Evolutionary conservation across 352 stramenopile genomes (phyloP).

Genomic region (Phytophthora chlamydospora): DNA sequence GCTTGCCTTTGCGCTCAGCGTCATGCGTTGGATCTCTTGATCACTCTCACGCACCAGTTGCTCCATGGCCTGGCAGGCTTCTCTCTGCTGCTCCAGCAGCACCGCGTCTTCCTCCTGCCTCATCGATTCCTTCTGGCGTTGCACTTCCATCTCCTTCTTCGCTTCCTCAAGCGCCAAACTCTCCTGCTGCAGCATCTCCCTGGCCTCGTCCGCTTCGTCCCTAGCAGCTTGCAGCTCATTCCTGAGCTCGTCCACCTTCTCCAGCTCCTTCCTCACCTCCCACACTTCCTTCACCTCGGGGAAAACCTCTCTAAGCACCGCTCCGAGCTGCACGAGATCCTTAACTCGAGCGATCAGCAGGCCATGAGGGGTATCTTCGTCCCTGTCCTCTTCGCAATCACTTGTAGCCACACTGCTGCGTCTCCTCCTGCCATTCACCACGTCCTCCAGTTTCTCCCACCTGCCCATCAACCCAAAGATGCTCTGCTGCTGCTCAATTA

Average conservation of each 20-base stretch:
- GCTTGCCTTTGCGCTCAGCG: slow-evolving; percentile 29
- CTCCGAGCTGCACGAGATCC: slow-evolving; percentile 28
- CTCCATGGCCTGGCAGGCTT: slow-evolving; percentile 54
- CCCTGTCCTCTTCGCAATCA: slow-evolving; percentile 15
- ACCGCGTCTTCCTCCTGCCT: slow-evolving; percentile 49
- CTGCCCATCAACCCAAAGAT: slow-evolving; percentile 46
- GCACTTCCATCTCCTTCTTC: slow-evolving; percentile 38
- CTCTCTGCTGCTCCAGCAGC: slow-evolving; percentile 46
- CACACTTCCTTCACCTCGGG: slow-evolving; percentile 21
- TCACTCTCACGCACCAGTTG: slow-evolving; percentile 48
- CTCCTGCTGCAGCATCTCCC: slow-evolving; percentile 44
- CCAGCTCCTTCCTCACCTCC: slow-evolving; percentile 15
- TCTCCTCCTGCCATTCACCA: neutral
- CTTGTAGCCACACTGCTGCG: slow-evolving; percentile 4
- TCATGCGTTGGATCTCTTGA: slow-evolving; percentile 48
- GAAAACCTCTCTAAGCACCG: slow-evolving; percentile 23
- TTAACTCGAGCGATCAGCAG: slow-evolving; percentile 19
- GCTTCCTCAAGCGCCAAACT: slow-evolving; percentile 42
- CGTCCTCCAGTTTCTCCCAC: slow-evolving; percentile 30
- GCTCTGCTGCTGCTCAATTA: slow-evolving; percentile 60
- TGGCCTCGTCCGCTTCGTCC: slow-evolving; percentile 33
- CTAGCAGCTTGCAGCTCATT: slow-evolving; percentile 29
- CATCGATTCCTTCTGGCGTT: slow-evolving; percentile 29
- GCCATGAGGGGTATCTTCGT: slow-evolving; percentile 7
- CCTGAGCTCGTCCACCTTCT: slow-evolving; percentile 30